Base-by-base conservation (phyloP, 805 yeast species). In the Isabelozyma heimii region DNA sequence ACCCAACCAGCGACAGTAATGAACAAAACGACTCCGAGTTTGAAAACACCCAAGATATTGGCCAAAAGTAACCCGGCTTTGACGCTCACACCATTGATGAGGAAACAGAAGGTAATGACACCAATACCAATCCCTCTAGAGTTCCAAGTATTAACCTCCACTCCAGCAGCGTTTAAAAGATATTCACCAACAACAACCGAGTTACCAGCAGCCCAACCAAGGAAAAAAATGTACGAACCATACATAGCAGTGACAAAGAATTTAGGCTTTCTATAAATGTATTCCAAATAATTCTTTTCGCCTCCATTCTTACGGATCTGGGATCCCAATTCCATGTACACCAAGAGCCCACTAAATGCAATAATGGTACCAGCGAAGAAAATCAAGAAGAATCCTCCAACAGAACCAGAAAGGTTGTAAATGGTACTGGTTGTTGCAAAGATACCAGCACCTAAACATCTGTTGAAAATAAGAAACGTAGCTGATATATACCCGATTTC, bases 121-220 rank as follows among this genome's bases (percentile, higher is more conserved):
- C 81, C 94, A 37, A 87, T 71, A 54, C 91, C 95, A 56, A 89
- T 79, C 39, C 83, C 91, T 60, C 92, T 76, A 55, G 85, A 84
- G 58, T 83, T 82, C 95, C 95, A 89, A 56, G 83, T 78, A 10
- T 86, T 82, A 8, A 80, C 76, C 51, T 82, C 85, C 14, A 72
- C 76, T 39, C 81, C 85, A 6, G 91, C 91, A 9, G 95, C 96
- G 39, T 79, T 80, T 51, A 88, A 73, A 51, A 89, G 75, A 68
- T 86, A 88, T 60, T 85, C 86, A 28, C 95, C 95, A 54, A 86
- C 86, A 35, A 87, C 89, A 45, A 87, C 82, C 16, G 91, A 84
- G 65, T 87, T 87, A 65, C 91, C 89, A 9, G 94, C 83, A 17
- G 96, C 91, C 89, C 91, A 89, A 37, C 94, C 94, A 44, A 89